phyloP scores from a whole-genome alignment of 495 filamentous ascomycete species.

The Sordaria brevicollis region DNA sequence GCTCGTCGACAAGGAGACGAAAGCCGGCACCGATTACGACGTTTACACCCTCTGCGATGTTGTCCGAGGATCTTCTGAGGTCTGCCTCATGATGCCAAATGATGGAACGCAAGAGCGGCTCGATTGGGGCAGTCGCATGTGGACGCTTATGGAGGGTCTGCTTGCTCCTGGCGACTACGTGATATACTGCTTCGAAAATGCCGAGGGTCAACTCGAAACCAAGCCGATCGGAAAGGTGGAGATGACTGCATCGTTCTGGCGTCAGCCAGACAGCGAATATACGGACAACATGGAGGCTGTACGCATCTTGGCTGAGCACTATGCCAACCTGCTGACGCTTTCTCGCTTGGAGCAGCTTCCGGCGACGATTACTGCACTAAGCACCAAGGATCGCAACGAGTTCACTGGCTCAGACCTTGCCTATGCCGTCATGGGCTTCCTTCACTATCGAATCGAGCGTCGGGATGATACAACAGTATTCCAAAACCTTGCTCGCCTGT shows the following conservation, averaged over 20 bases:
- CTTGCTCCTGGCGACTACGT: slow-evolving; percentile 19
- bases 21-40: not conserved
- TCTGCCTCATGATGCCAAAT: slow-evolving; percentile 4
- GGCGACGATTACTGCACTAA: slow-evolving; percentile 7
- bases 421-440: slow-evolving; percentile 38
- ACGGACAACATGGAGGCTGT: not conserved
- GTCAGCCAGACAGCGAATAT: not conserved
- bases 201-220: not conserved
- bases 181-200: not conserved
- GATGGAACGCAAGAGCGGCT: not conserved
- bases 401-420: slow-evolving; percentile 23
- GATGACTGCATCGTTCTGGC: slow-evolving; percentile 6
- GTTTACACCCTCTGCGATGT: slow-evolving; percentile 10
- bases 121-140: slow-evolving; percentile 34
- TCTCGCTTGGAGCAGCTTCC: slow-evolving; percentile 14
- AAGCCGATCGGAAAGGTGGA: slow-evolving; percentile 4
- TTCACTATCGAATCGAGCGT: slow-evolving; percentile 19
- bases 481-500: slow-evolving; percentile 34
- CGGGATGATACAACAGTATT: slow-evolving; percentile 25
- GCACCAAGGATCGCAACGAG: not conserved
- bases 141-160: slow-evolving; percentile 39
- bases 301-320: slow-evolving; percentile 15
- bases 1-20: not conserved
- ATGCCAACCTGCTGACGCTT: slow-evolving; percentile 3
- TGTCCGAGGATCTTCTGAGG: slow-evolving; percentile 3